Conservation (phyloP, 768 basidiomycete species). For the Lactifluus subvellereus region DNA sequence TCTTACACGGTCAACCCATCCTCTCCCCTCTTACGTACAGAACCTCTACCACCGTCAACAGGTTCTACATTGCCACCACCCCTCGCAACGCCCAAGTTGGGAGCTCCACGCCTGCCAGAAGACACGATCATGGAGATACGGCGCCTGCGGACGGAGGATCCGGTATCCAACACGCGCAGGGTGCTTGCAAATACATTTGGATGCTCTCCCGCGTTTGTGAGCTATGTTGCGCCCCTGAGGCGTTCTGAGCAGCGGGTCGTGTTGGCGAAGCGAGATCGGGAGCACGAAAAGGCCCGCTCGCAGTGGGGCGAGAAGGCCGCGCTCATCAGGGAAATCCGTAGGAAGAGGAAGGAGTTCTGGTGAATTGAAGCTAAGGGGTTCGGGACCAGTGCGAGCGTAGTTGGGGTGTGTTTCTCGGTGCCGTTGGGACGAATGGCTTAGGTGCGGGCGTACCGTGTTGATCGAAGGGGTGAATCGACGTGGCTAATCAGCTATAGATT, state of each 20-base stretch:
- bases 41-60: conserved; percentile 25
- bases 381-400: neutral
- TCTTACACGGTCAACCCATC: conserved; percentile 64
- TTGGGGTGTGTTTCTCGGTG: conserved; percentile 2
- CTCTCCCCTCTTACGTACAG: conserved; percentile 60
- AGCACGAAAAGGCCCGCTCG: conserved; percentile 43
- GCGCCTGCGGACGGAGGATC: conserved; percentile 51
- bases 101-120: conserved; percentile 42
- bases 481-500: neutral
- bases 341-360: conserved; percentile 70
- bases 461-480: neutral
- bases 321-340: conserved; percentile 54
- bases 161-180: conserved; percentile 51
- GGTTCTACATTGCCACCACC: conserved; percentile 27
- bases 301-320: conserved; percentile 70
- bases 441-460: neutral
- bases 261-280: conserved; percentile 39
- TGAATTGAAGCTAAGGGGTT: conserved; percentile 32
- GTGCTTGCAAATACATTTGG: conserved; percentile 73
- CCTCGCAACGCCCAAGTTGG: conserved; percentile 22
- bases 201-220: conserved; percentile 64
- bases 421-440: neutral
- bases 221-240: conserved; percentile 55
- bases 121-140: conserved; percentile 53
- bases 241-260: conserved; percentile 42